Conservation (phyloP, 768 basidiomycete species). For the Tylopilus felleus region DNA sequence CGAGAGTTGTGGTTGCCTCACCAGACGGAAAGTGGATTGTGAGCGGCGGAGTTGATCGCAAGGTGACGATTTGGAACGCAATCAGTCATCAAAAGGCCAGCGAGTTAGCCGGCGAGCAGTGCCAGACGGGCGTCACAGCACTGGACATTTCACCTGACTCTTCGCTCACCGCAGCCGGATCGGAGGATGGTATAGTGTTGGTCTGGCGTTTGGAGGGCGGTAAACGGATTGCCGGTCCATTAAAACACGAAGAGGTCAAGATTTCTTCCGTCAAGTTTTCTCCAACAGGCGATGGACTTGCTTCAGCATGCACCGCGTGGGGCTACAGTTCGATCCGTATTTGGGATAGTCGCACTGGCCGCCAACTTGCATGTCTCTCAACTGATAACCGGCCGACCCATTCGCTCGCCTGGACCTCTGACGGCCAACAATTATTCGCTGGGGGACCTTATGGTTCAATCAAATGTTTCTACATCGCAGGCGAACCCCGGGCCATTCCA, state of each 20-base stretch:
- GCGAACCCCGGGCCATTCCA: neutral
- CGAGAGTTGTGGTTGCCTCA: neutral
- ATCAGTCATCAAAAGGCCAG: neutral
- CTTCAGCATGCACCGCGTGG: constrained; percentile 3
- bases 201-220: constrained; percentile 1
- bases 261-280: constrained; percentile 9
- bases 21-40: constrained; percentile 9
- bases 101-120: neutral
- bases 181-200: neutral
- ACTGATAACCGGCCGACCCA: neutral
- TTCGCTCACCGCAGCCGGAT: neutral
- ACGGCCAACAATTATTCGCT: constrained; percentile 7
- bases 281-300: constrained; percentile 3
- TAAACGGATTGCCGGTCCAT: neutral
- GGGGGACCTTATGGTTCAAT: constrained; percentile 6
- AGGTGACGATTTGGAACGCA: constrained; percentile 3
- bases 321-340: neutral
- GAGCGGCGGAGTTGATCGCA: constrained; percentile 2
- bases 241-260: neutral
- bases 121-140: neutral
- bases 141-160: constrained; percentile 7
- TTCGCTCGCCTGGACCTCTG: constrained; percentile 7
- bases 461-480: neutral
- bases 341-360: constrained; percentile 8
- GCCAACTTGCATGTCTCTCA: constrained; percentile 4